These are phyloP conservation scores for Daucus carota DNA, from an alignment of 129 eudicot genomes.

Conservation along the genomic window DNA sequence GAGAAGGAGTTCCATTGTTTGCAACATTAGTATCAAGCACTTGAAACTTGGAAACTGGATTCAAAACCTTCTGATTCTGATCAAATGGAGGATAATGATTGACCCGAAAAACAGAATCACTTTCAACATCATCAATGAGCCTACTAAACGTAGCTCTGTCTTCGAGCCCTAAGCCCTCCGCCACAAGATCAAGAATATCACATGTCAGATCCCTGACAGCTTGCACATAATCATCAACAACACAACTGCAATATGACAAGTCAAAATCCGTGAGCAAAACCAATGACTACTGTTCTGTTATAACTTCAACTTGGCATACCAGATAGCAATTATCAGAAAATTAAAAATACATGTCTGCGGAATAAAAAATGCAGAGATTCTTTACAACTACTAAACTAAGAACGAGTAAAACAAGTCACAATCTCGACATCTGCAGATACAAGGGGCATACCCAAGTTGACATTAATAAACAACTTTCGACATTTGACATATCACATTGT, in stretches of 20 bases:
- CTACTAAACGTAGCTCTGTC: constrained; percentile 45
- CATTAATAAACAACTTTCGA: too few relatives aligned
- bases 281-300: not conserved
- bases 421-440: not conserved
- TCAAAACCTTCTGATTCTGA: not conserved
- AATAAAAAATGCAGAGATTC: not conserved
- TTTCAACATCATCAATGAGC: constrained; percentile 34
- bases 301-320: not conserved
- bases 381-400: not conserved
- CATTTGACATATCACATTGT: not conserved
- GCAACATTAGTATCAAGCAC: not conserved
- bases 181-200: constrained; percentile 65
- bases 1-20: constrained; percentile 6
- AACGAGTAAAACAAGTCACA: not conserved
- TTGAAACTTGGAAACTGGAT: constrained; percentile 1
- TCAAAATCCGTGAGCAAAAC: not conserved
- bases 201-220: constrained; percentile 49
- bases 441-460: not conserved
- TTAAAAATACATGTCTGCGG: not conserved
- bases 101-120: constrained; percentile 69
- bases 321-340: not conserved
- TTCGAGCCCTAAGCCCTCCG: constrained; percentile 46
- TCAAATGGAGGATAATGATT: constrained; percentile 62
- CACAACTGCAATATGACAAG: constrained; percentile 36
- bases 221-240: constrained; percentile 55